These are phyloP conservation scores for Panus rudis DNA, from an alignment of 768 basidiomycete genomes.

Conservation along the genomic window DNA sequence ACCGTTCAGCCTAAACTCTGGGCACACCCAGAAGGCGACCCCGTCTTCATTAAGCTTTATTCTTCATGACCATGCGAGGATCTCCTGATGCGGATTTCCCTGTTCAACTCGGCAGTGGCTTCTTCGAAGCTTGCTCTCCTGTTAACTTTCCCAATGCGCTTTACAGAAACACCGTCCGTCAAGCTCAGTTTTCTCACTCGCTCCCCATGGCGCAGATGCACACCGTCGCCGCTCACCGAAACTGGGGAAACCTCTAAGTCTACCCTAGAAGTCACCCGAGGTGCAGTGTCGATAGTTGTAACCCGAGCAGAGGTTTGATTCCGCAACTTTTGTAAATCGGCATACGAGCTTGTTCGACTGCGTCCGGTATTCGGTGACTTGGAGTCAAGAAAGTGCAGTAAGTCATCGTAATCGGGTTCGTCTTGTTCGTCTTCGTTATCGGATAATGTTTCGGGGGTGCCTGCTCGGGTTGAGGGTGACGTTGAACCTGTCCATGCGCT, in stretches of 20 bases:
- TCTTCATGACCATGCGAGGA: no score
- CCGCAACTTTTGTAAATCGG: conserved; percentile 7
- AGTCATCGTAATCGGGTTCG: conserved; percentile 86
- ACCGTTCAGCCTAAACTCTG: no score
- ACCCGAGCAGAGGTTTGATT: conserved; percentile 13
- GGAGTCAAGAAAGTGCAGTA: conserved; percentile 62
- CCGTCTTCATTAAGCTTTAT: no score
- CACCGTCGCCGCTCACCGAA: conserved; percentile 30
- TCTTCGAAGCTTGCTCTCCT: conserved; percentile 50
- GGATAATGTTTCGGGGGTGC: conserved; percentile 56
- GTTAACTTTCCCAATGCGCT: conserved; percentile 54
- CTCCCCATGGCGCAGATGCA: conserved; percentile 28
- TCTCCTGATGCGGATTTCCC: conserved; percentile 44
- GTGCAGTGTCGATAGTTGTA: neutral
- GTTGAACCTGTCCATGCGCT: conserved; percentile 68
- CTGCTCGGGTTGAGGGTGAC: conserved; percentile 49
- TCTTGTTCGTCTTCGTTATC: conserved; percentile 77
- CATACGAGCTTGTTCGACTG: conserved; percentile 3
- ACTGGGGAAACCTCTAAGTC: no score
- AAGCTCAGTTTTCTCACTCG: conserved; percentile 58
- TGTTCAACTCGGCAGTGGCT: conserved; percentile 62
- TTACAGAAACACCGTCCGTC: conserved; percentile 56
- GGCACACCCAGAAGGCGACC: no score
- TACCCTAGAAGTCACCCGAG: neutral
- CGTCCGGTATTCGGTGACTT: conserved; percentile 35